Percentiles rank a stretch among this genome's conserved stretches.
These are phyloP conservation scores for Firmiana major DNA, from an alignment of 345 rosid genomes.

Conservation along the genomic window DNA sequence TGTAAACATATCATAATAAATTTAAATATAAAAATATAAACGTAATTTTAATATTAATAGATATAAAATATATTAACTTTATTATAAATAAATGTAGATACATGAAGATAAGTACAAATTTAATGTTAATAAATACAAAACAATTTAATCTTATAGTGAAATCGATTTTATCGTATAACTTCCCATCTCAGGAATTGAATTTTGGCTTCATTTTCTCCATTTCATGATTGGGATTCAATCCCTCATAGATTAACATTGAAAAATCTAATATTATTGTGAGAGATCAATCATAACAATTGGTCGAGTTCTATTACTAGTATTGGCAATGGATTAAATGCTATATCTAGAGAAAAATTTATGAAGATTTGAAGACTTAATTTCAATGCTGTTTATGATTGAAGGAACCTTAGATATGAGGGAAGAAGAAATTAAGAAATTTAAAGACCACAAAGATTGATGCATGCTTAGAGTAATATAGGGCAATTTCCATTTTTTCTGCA, in stretches of 20 bases:
- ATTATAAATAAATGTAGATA: no score
- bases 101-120: no score
- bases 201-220: not conserved
- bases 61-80: no score
- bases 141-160: no score
- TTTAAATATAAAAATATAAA: no score
- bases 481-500: slow-evolving; percentile 10
- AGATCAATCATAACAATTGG: not conserved
- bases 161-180: no score
- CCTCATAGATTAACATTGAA: not conserved
- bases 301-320: not conserved
- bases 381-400: not conserved
- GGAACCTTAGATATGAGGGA: not conserved
- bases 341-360: not conserved
- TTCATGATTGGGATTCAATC: not conserved
- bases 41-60: no score
- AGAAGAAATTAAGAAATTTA: not conserved
- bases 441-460: not conserved
- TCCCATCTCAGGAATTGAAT: no score
- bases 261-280: not conserved
- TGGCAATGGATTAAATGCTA: not conserved
- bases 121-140: no score
- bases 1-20: no score
- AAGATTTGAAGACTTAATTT: not conserved
- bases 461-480: not conserved